Evolutionary conservation across 1,284 basidiomycete species (phyloP).

Genomic region (Veloporphyrellus conicus): DNA sequence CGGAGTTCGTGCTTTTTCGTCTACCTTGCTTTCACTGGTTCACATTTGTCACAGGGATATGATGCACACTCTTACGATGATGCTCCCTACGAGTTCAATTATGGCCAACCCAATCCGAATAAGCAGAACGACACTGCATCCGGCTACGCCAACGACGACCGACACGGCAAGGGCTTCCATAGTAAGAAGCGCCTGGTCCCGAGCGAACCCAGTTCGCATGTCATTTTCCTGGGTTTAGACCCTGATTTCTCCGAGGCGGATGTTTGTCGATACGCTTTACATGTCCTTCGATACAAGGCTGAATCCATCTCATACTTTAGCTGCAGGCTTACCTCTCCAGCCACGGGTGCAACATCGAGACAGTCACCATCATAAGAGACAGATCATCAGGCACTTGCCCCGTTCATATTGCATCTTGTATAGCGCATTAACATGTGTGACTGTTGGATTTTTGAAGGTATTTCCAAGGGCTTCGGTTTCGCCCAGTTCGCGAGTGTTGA

Average conservation of each 20-base stretch:
- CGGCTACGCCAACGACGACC: conserved; percentile 47
- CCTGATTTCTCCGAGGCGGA: conserved; percentile 85
- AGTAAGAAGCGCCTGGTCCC: conserved; percentile 69
- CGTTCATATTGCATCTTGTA: conserved; percentile 64
- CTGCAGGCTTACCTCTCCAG: conserved; percentile 73
- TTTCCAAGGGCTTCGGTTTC: conserved; percentile 90
- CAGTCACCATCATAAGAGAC: conserved; percentile 90
- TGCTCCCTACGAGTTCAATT: conserved; percentile 33
- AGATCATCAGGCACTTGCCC: conserved; percentile 87
- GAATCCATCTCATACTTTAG: conserved; percentile 44
- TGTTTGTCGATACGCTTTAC: conserved; percentile 54
- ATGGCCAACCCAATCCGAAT: conserved; percentile 19
- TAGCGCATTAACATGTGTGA: conserved; percentile 66
- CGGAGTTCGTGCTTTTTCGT: conserved; percentile 46
- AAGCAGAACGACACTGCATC: conserved; percentile 30
- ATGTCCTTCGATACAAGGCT: conserved; percentile 38
- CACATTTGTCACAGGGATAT: conserved; percentile 44
- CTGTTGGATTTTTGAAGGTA: conserved; percentile 69
- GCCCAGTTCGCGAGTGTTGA: conserved; percentile 82
- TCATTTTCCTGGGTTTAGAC: conserved; percentile 89
- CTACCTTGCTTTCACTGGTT: conserved; percentile 16
- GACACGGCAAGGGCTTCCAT: conserved; percentile 41
- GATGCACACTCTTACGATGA: conserved; percentile 32
- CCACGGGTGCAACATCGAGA: conserved; percentile 71
- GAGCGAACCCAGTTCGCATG: conserved; percentile 79